Base-by-base conservation (phyloP, 371 early-diverging fungal species). In the Syncephalastrum sp. region DNA sequence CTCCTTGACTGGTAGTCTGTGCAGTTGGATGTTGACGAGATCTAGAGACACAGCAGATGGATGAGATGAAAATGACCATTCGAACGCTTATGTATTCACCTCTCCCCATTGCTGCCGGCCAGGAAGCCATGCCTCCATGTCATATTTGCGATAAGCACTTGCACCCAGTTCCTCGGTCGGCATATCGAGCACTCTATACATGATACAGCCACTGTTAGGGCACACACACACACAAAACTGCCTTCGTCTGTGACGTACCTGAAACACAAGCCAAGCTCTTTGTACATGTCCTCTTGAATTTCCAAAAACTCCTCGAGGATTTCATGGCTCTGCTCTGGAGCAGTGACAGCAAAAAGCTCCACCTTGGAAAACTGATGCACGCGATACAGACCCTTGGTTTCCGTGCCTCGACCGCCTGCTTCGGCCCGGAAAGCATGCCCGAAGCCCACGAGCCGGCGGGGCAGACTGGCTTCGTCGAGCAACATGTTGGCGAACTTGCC, bases 111-210 rank as follows among this genome's bases (percentile, higher is more conserved):
- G 62, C 38, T 80, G 74, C 42, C 90, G 76, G 2, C 94, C 95
- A 1, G 96, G 96, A 91, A 97, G 90, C 93, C 94, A 95, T 6
- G 94, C 95, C 69, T 97, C 97, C 61, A 97, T 92, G 58, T 97
- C 96, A 63, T 86, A 92, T 60, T 97, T 97, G 41, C 89, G 79
- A 69, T 87, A 92, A 0, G 95, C 96, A 53, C 94, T 92, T 8
- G 94, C 93, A 15, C 96, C 97, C 19, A 97, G 74, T 70, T 96
- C 97, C 50, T 88, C 82, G 0, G 93, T 92, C 3, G 97, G 94
- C 97, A 96, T 96, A 56, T 94, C 89, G 54, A 96, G 69, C 2
- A 94, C 81, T 29, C 91, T 87, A 52, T 4, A n/a, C 16, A 3
- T 47, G 24, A 57, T 13, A n/a, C 24, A n/a, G 8, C 38, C 8